Conservation (phyloP, 345 rosid species). For the Boechera retrofracta region DNA sequence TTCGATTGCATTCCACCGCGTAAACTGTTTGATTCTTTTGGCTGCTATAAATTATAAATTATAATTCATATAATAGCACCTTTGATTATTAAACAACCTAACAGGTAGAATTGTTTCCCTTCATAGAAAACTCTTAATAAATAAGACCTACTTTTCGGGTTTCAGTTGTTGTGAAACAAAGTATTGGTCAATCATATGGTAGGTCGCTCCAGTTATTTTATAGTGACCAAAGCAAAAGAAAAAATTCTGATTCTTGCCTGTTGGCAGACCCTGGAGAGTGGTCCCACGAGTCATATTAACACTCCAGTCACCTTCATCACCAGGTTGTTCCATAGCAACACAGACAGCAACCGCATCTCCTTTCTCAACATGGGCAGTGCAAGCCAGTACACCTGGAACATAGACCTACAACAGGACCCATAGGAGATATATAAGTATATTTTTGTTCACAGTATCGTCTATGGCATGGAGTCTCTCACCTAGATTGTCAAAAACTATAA, state of each 20-base stretch:
- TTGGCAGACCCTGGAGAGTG: constrained; percentile 74
- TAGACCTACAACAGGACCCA: constrained; percentile 62
- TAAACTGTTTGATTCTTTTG: not conserved
- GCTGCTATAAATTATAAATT: constrained; percentile 10
- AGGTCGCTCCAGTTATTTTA: not conserved
- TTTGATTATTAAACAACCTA: not conserved
- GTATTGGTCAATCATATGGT: constrained; percentile 17
- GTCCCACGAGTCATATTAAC: constrained; percentile 89
- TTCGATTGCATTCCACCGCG: not conserved
- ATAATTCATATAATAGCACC: not conserved
- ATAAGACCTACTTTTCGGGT: constrained; percentile 4
- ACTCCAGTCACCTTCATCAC: constrained; percentile 74
- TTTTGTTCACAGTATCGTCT: not conserved
- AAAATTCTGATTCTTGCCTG: constrained; percentile 58
- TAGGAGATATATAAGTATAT: constrained; percentile 15
- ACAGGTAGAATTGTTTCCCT: not conserved
- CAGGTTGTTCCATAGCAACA: constrained; percentile 83
- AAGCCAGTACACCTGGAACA: constrained; percentile 97
- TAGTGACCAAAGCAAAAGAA: constrained; percentile 19
- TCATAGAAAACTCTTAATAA: not conserved
- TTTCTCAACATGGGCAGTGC: constrained; percentile 95
- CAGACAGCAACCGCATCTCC: constrained; percentile 96
- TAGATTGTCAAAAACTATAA: not conserved
- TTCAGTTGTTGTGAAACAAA: constrained; percentile 1
- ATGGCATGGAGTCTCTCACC: not conserved